Evolutionary conservation across 257 asterid species (phyloP).

Genomic region (Solanum dulcamara): DNA sequence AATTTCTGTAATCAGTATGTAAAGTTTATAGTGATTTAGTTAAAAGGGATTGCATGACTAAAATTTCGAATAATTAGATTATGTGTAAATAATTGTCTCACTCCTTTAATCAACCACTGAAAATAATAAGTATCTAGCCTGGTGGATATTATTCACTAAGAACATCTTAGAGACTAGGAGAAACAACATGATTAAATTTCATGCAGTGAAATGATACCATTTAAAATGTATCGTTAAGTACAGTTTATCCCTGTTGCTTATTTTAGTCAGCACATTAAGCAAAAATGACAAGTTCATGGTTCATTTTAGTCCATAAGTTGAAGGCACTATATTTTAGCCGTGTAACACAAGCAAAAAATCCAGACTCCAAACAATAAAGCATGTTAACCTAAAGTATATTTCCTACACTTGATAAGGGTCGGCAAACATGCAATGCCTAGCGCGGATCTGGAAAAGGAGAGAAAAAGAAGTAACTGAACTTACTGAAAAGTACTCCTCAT

Average conservation of each 20-base stretch:
- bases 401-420: neutral
- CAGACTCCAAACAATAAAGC: neutral
- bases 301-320: neutral
- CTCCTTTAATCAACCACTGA: neutral
- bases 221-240: neutral
- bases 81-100: neutral
- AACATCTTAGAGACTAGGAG: too few species aligned
- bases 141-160: neutral
- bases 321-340: neutral
- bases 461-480: constrained; percentile 4
- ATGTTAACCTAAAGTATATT: neutral
- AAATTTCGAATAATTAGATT: neutral
- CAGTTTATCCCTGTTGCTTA: neutral
- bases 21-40: neutral
- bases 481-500: constrained; percentile 61
- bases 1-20: neutral
- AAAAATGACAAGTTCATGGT: neutral
- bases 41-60: neutral
- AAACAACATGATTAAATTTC: neutral
- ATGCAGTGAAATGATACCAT: neutral
- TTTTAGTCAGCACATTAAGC: neutral
- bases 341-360: neutral
- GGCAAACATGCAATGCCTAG: neutral
- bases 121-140: neutral
- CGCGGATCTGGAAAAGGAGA: neutral